Evolutionary conservation across 495 filamentous ascomycete genomes (phyloP), one percentile per base, ranked within the genome.

Genomic region (Neurospora discreta): DNA sequence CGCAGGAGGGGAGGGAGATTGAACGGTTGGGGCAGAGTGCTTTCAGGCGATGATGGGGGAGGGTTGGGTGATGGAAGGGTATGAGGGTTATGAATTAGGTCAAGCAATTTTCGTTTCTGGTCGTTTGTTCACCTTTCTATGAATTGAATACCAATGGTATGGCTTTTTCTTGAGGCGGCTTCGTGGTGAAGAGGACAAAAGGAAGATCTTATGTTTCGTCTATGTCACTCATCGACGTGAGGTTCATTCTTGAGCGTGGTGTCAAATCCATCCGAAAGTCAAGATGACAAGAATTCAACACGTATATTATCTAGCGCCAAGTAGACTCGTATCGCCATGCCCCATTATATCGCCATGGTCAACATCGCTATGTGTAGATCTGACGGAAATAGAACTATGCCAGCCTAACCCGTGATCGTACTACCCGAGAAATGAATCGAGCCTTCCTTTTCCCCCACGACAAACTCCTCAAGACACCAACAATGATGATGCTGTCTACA

Each of bases 1-100:
- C 82, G 60, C 23, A 71, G 0, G 84, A 86, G 65, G 84, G 84
- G 4, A 78, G 80, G 70, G 84, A 84, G 72, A 86, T 86, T 72
- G 84, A 86, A 77, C 74, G 79, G 70, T 36, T 86, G 44, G 84
- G 84, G 8, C 52, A 72, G 30, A 73, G 74, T 46, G 81, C 81
- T 16, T 86, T 86, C 68, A 85, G 80, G 81, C 82, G 78, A 77
- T 84, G 58, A 72, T 33, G n/a, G 16, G 41, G 26, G 15, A 10
- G 9, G 20, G 7, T 13, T 30, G 68, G 26, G 6, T 36, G 33
- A 40, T 36, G 20, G 39, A 39, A 4, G 16, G 46, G n/a, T 68
- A 39, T 52, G 30, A 3, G 9, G 9, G 60, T 42, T 30, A 23
- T 30, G 20, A 70, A 18, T 20, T 44, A 58, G 43, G 9, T 44